Base-by-base conservation (phyloP, 352 stramenopile species). In the Globisporangium lucens region DNA sequence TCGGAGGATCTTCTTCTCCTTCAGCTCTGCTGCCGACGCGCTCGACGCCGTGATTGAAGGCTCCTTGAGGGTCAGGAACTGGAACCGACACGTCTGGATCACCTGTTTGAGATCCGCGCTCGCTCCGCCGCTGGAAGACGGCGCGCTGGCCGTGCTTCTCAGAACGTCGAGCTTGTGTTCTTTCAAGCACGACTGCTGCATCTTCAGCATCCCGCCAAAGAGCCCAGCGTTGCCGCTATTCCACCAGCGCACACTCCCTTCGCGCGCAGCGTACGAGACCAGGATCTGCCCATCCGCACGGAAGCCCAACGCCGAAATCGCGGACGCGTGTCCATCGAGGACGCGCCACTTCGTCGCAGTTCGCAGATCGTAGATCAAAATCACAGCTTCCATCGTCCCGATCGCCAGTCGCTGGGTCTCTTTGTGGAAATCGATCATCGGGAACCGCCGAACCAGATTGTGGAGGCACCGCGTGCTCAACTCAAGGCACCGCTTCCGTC, bases 301-400 rank as follows among this genome's bases (percentile, higher is more conserved):
- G 63, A 97, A 94, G 8, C 72, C 68, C 35, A 95, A 70, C 0
- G 88, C 88, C 1, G 87, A 94, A 12, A 97, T 67, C 0, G 85
- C 83, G 0, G 81, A 89, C 0, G 76, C 68, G 63, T 97, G 89
- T 17, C 89, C 89, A 29, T 96, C 87, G 6, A 97, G 62, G 17
- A 97, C 89, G 5, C 88, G 83, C 89, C 89, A 97, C 65, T 97
- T 97, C 22, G 87, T 97, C 2, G 88, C 87, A 0, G 87, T 97
- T 10, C 89, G 80, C 4, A 97, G 64, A 65, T 97, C 89, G 70
- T 95, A 97, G 56, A 97, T 93, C 35, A 97, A 61, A 52, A 97
- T 94, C 51, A 95, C 87, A 2, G 87, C 87, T 8, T 96, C 89
- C 83, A 96, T 93, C 8, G 88, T 95, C 3, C 88, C 89, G 6